Conservation (phyloP, 768 basidiomycete genomes). For the Paxillus involutus region DNA sequence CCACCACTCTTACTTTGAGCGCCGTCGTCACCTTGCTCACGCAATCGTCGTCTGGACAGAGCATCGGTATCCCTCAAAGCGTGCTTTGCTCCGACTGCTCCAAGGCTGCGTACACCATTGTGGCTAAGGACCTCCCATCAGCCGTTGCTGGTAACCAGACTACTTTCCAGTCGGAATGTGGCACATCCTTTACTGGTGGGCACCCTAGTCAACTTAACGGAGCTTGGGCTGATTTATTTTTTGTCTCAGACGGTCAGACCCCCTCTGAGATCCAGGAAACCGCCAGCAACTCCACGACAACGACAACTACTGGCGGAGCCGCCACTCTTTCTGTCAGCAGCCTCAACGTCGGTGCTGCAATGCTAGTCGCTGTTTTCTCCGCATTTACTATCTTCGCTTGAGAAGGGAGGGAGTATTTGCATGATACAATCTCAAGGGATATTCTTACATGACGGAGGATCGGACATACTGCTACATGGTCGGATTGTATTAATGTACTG, state of each 20-base stretch:
- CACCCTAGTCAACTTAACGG: background rate
- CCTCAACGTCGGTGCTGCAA: conserved; percentile 25
- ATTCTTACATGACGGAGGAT: background rate
- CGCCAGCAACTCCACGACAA: conserved; percentile 20
- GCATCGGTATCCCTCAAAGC: conserved; percentile 29
- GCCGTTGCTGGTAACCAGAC: conserved; percentile 29
- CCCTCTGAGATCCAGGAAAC: conserved; percentile 26
- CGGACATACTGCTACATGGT: background rate
- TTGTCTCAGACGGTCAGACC: conserved; percentile 28
- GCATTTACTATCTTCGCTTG: conserved; percentile 36
- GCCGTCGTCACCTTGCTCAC: conserved; percentile 17
- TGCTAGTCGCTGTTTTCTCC: conserved; percentile 34
- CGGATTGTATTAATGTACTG: background rate
- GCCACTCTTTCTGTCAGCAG: conserved; percentile 18
- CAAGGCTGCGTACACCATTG: conserved; percentile 50
- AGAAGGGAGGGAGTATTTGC: background rate
- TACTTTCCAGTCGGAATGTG: conserved; percentile 39
- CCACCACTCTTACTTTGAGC: conserved; percentile 18
- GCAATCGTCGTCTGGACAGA: conserved; percentile 4
- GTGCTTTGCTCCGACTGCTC: conserved; percentile 53
- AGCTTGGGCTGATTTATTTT: background rate
- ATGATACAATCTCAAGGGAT: no score
- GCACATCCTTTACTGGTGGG: conserved; percentile 53
- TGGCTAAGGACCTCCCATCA: conserved; percentile 36
- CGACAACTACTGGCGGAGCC: conserved; percentile 19